Base-by-base conservation (phyloP, 805 yeast genomes). In the Ascoidea tarda region DNA sequence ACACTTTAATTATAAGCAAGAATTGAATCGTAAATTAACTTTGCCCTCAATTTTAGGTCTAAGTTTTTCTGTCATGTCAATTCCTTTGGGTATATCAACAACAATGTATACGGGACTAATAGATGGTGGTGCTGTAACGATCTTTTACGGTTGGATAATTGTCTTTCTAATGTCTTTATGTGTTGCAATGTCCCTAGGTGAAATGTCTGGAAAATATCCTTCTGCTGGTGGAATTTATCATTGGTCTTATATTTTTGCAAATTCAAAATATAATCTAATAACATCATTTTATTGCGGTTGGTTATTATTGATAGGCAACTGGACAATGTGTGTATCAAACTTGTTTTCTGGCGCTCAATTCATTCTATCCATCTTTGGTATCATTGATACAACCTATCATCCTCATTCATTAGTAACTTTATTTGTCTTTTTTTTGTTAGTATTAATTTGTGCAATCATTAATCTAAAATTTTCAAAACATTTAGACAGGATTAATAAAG, bases 231-330 rank as follows among this genome's bases (percentile, higher is more conserved):
- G 84, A 38, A 80, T 84, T 1, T 87, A 85, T 61, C 90, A 85
- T 52, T 84, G 83, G 65, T 81, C 87, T 58, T 86, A 87, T 6
- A 77, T 85, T 54, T 66, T 85, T 47, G 81, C 88, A 16, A 76
- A 75, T 52, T 77, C 77, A 12, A 70, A 70, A 49, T 76, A 78
- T 55, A 74, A 84, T n/a, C 64, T 74, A 46, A 62, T 78, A 5
- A 70, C 81, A 50, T 79, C 88, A 2, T 85, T 91, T 91, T 79
- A 76, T 60, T 82, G 87, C 0, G 93, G 93, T 0, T 85, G 90
- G 85, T 76, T 80, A 55, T 67, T 84, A 51, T 68, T 84, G 16
- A 71, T 85, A 32, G 93, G 93, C 0, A 84, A 83, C 61, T 81
- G 88, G 87, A 76, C 87, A 2, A 84, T 82, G 76, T 78, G 85